Conservation (phyloP, 306 rosid genomes). For the Trichosanthes truncata region DNA sequence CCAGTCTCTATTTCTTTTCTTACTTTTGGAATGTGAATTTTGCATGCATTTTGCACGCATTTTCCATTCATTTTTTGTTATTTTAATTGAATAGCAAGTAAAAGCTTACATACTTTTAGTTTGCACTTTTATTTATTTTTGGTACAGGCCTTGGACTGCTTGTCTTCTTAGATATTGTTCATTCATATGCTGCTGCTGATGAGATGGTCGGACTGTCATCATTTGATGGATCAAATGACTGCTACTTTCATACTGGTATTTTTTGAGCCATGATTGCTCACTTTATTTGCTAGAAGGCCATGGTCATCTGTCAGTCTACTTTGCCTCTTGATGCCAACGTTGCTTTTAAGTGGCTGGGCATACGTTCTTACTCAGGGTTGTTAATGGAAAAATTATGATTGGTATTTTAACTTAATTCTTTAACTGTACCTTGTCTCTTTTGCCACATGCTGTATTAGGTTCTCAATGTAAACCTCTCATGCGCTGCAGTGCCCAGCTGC, state of each 20-base stretch:
- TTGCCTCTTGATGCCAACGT: background rate
- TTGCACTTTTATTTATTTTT: background rate
- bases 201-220: conserved; percentile 92
- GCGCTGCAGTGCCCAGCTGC: too few relatives aligned
- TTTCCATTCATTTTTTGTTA: background rate
- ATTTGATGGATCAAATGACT: conserved; percentile 91
- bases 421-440: background rate
- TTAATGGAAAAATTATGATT: background rate
- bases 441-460: too few relatives aligned
- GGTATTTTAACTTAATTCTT: background rate
- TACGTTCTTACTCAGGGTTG: background rate
- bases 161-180: conserved; percentile 84
- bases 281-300: background rate
- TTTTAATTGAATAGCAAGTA: background rate
- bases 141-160: conserved; percentile 72
- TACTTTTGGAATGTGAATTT: background rate
- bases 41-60: background rate
- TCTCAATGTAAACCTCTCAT: too few relatives aligned
- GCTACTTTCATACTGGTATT: conserved; percentile 85
- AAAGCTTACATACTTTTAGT: background rate
- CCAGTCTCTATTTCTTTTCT: background rate
- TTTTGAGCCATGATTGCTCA: conserved; percentile 11
- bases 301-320: background rate
- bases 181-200: conserved; percentile 94
- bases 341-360: background rate